A percentile compares a stretch with the other conserved stretches of the same genome.
Conservation (phyloP, 2,329 filamentous ascomycete genomes). For the Aspergillus fructus region DNA sequence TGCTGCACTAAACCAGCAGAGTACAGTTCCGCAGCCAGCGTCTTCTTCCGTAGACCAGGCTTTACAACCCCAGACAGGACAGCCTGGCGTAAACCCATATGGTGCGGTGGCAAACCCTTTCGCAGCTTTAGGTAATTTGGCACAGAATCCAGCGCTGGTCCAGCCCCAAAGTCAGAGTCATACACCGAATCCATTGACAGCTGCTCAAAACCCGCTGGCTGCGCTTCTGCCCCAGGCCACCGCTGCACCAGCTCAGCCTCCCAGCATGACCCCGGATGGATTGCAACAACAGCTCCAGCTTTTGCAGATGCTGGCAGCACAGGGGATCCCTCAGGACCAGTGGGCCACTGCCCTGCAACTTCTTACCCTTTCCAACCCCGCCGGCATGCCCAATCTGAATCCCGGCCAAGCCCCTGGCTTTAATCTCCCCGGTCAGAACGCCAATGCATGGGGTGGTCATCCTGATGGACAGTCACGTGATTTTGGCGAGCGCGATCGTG, state of each 20-base stretch:
- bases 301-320: conserved; percentile 71
- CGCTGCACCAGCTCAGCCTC: conserved; percentile 27
- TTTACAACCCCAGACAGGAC: conserved; percentile 43
- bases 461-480: conserved; percentile 46
- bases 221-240: conserved; percentile 43
- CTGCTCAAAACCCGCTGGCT: conserved; percentile 41
- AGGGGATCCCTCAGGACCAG: conserved; percentile 75
- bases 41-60: conserved; percentile 47
- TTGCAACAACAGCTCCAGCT: conserved; percentile 70
- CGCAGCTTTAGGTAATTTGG: conserved; percentile 45
- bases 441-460: conserved; percentile 36
- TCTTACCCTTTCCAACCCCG: conserved; percentile 42
- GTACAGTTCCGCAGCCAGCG: conserved; percentile 39
- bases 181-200: conserved; percentile 43
- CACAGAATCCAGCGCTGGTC: conserved; percentile 35
- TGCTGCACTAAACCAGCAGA: conserved; percentile 52
- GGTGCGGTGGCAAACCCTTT: conserved; percentile 50
- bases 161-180: conserved; percentile 42
- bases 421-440: conserved; percentile 31
- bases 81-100: conserved; percentile 60
- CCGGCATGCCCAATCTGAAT: conserved; percentile 34
- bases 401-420: conserved; percentile 36
- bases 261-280: conserved; percentile 45
- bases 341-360: conserved; percentile 61
- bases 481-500: conserved; percentile 59